phyloP scores from a whole-genome alignment of 106 monocot species.

The Iris macrosiphon region DNA sequence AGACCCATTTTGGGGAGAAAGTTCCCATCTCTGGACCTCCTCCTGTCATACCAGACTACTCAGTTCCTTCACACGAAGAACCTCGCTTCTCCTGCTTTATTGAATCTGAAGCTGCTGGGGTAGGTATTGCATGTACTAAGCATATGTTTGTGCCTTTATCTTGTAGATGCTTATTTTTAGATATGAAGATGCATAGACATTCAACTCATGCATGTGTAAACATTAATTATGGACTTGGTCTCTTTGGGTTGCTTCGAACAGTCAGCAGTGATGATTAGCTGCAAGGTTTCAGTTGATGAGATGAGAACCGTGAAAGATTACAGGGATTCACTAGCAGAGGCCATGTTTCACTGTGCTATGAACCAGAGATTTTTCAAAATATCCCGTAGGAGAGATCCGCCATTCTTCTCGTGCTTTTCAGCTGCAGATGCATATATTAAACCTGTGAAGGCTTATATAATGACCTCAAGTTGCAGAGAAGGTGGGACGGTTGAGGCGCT shows the following conservation, averaged over 20 bases:
- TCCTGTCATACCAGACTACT: constrained; percentile 56
- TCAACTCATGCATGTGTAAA: neutral
- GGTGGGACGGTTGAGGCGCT: constrained; percentile 79
- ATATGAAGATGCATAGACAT: neutral
- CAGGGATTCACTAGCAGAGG: constrained; percentile 77
- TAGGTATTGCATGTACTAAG: constrained; percentile 23
- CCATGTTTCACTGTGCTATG: constrained; percentile 98
- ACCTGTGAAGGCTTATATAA: constrained; percentile 94
- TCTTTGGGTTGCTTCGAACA: constrained; percentile 31
- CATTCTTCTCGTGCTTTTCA: constrained; percentile 90
- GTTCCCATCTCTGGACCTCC: constrained; percentile 27
- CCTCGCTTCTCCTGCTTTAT: constrained; percentile 98
- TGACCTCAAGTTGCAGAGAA: constrained; percentile 90
- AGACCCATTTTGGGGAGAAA: constrained; percentile 81
- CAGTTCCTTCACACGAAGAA: constrained; percentile 85
- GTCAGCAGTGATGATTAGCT: constrained; percentile 99
- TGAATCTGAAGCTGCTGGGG: constrained; percentile 99
- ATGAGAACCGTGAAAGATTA: constrained; percentile 94
- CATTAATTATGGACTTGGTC: neutral
- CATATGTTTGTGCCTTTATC: neutral
- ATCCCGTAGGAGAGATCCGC: constrained; percentile 90
- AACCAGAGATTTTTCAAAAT: constrained; percentile 98
- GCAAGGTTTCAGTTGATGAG: constrained; percentile 68
- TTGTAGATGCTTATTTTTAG: neutral
- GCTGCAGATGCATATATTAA: constrained; percentile 73